These are phyloP conservation scores for Leavenworthia alabamica DNA, from an alignment of 345 rosid genomes.

Conservation along the genomic window DNA sequence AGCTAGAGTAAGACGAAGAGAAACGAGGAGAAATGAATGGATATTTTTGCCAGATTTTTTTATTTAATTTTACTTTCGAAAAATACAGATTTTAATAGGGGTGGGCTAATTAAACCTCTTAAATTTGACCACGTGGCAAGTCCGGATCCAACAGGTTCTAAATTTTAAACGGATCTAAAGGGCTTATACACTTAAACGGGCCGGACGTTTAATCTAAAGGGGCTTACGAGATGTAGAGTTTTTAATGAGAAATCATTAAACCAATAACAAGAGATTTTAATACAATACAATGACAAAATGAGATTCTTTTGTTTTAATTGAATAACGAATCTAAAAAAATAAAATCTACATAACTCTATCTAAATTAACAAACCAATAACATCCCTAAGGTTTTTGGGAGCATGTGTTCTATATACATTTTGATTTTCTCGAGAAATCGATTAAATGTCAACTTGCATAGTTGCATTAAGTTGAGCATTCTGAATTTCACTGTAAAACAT, in stretches of 20 bases:
- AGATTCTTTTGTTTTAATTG: too few species aligned
- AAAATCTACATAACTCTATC: too few species aligned
- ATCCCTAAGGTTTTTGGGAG: background rate
- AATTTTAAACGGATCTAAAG: background rate
- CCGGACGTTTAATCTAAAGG: too few species aligned
- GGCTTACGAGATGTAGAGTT: too few species aligned
- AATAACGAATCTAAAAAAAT: too few species aligned
- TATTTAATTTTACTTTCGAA: background rate
- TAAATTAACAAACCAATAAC: too few species aligned
- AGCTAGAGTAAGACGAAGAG: too few species aligned
- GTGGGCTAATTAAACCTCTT: too few species aligned
- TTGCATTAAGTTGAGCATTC: background rate
- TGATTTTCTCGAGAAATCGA: background rate
- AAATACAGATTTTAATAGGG: too few species aligned
- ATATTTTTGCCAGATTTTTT: conserved; percentile 15
- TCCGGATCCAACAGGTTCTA: background rate
- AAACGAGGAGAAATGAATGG: conserved; percentile 14
- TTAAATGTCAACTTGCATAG: background rate
- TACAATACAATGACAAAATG: background rate
- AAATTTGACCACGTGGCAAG: background rate
- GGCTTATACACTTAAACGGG: background rate
- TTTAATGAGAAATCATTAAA: background rate
- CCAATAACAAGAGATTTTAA: background rate
- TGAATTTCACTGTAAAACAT: background rate
- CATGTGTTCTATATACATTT: too few species aligned